phyloP scores from a whole-genome alignment of 2,329 filamentous ascomycete species.

The Colletotrichum sp. region DNA sequence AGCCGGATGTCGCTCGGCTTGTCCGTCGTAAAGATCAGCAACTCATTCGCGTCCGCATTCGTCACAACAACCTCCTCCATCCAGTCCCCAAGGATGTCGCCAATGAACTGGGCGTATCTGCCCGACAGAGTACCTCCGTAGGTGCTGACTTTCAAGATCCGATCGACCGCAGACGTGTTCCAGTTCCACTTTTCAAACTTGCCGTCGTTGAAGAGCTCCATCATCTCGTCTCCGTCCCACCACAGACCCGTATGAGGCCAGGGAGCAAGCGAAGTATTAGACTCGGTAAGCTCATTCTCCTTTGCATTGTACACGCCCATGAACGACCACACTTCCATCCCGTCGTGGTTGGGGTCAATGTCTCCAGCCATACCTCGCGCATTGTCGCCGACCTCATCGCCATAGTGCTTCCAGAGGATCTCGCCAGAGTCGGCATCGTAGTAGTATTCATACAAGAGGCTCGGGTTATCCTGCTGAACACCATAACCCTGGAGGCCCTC shows the following conservation, averaged over 20 bases:
- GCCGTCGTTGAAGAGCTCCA: constrained; percentile 27
- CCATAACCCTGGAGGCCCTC: constrained; percentile 24
- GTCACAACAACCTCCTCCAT: constrained; percentile 25
- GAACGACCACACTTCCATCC: constrained; percentile 27
- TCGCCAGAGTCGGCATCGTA: constrained; percentile 22
- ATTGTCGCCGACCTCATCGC: background rate
- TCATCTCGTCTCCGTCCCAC: constrained; percentile 21
- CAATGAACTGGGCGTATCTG: constrained; percentile 20
- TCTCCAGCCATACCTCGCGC: constrained; percentile 20
- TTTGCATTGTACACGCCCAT: constrained; percentile 23
- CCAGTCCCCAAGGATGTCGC: constrained; percentile 27
- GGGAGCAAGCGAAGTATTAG: background rate
- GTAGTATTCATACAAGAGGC: constrained; percentile 25
- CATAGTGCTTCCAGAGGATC: constrained; percentile 24
- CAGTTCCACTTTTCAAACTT: constrained; percentile 27
- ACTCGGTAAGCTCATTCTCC: background rate
- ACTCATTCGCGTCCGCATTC: constrained; percentile 17
- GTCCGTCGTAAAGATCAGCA: constrained; percentile 27
- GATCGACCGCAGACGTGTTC: background rate
- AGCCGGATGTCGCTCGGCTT: constrained; percentile 21
- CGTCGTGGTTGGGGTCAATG: constrained; percentile 22
- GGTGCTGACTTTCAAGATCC: background rate
- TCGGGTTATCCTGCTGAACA: constrained; percentile 24
- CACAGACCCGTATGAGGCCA: constrained; percentile 17
- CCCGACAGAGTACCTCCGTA: constrained; percentile 4